Base-by-base conservation (phyloP, 1,284 basidiomycete genomes). In the Paramarasmius palmivorus region DNA sequence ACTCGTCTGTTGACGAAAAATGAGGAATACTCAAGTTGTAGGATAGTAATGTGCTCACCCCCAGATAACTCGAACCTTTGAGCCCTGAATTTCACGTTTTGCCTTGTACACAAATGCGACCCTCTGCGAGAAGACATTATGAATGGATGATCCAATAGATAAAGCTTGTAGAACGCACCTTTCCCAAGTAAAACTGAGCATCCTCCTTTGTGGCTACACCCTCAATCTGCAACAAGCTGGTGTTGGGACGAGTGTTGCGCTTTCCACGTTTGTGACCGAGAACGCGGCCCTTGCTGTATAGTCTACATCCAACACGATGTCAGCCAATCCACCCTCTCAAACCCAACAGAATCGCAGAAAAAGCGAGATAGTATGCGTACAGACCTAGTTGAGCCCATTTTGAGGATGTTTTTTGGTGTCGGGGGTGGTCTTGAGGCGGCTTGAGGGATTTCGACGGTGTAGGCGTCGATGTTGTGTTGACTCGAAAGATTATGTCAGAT, bases 221-320 rank as follows among this genome's bases (percentile, higher is more conserved):
- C 81, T 99, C 96, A 71, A 99, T 94, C 78, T 96, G 93, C 70
- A 99, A 77, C 67, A 99, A 87, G 56, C 94, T 93, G 62, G 95
- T 97, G 83, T 96, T 96, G 70, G 94, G 94, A 71, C 88, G 84
- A 61, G 90, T 83, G 83, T 97, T 98, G 73, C 93, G 90, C 84
- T 98, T 98, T 66, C 92, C 94, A 65, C 97, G 93, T 83, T 98
- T 96, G 92, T 97, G 93, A 65, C 95, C 93, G 71, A 98, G 83
- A 71, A 99, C 88, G 70, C 96, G 93, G 76, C 93, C 97, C 85
- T 98, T 98, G 77, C 79, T 78, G 86, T 98, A 98, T 70, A 98
- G 86, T 86, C 94, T 95, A 72, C 74, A 78, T 78, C 76, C 73
- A 58, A 63, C 57, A 54, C 45, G 52, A 41, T 50, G 44, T 38